Evolutionary conservation across 1,284 basidiomycete species (phyloP).

Genomic region (Pseudozyma flocculosa): DNA sequence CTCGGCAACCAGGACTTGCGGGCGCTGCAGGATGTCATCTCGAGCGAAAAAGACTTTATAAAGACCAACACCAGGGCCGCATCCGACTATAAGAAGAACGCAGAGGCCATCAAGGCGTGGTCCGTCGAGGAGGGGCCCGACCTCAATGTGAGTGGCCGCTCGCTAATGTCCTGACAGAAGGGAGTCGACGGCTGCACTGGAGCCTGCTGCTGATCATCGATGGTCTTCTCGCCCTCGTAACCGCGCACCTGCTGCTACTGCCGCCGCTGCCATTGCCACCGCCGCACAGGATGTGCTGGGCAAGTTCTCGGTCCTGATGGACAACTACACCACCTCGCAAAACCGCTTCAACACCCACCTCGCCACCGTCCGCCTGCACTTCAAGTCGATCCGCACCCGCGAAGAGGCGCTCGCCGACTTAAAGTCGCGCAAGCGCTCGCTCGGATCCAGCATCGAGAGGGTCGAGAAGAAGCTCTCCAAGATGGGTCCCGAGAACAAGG

Average conservation of each 20-base stretch:
- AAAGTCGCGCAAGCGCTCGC: constrained; percentile 69
- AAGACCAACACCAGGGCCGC: constrained; percentile 70
- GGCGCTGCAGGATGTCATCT: constrained; percentile 82
- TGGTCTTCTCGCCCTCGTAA: no score
- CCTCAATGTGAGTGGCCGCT: constrained; percentile 67
- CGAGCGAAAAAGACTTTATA: constrained; percentile 79
- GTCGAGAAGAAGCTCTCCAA: constrained; percentile 86
- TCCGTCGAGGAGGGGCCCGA: constrained; percentile 84
- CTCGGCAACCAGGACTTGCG: constrained; percentile 79
- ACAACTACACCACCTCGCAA: constrained; percentile 71
- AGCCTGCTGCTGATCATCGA: no score
- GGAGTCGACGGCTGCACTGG: no score
- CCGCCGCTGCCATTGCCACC: no score
- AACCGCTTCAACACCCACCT: constrained; percentile 74
- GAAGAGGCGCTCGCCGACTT: constrained; percentile 82
- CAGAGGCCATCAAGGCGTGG: constrained; percentile 75
- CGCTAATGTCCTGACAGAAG: no score
- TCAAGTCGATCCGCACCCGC: constrained; percentile 70
- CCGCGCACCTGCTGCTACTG: no score
- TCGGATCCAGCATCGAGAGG: constrained; percentile 74
- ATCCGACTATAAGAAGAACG: constrained; percentile 70
- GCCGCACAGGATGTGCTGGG: constrained; percentile 70
- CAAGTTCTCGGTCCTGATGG: constrained; percentile 71
- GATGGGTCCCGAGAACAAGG: constrained; percentile 87
- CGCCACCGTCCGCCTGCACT: constrained; percentile 67